Evolutionary conservation across 768 basidiomycete genomes (phyloP).

Genomic region (Auriscalpium vulgare): DNA sequence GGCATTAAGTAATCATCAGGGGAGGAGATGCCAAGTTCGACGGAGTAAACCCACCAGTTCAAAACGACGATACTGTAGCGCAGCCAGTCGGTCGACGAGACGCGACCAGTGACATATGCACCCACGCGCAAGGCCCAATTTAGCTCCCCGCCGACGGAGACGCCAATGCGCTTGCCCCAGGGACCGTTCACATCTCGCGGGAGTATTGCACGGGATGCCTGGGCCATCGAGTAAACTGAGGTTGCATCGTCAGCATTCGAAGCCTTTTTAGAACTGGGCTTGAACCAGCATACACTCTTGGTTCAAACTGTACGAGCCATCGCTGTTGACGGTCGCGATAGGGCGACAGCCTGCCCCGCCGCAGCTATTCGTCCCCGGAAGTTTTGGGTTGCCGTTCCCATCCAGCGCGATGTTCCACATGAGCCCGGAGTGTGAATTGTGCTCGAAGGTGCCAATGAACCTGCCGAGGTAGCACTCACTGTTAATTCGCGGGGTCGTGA

Average conservation of each 20-base stretch:
- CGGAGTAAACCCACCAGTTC: constrained; percentile 37
- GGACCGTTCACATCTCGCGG: constrained; percentile 63
- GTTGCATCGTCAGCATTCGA: background rate
- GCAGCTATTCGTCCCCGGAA: constrained; percentile 59
- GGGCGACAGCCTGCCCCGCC: constrained; percentile 53
- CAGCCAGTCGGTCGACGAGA: constrained; percentile 44
- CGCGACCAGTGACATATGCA: constrained; percentile 55
- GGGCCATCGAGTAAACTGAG: constrained; percentile 62
- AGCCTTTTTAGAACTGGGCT: background rate
- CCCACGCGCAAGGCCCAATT: constrained; percentile 52
- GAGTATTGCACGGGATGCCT: constrained; percentile 63
- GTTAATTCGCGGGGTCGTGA: no score
- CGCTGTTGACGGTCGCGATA: constrained; percentile 57
- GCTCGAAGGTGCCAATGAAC: constrained; percentile 34
- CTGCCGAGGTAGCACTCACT: constrained; percentile 2
- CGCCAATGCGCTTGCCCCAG: constrained; percentile 62
- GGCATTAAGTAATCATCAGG: background rate
- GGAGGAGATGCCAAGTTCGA: background rate
- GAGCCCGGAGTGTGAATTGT: constrained; percentile 38
- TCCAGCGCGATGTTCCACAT: constrained; percentile 76
- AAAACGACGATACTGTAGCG: constrained; percentile 67
- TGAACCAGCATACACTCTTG: constrained; percentile 51
- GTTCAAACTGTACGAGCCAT: constrained; percentile 56
- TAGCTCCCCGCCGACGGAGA: constrained; percentile 48
- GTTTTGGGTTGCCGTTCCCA: constrained; percentile 50